Conservation (phyloP, 768 basidiomycete species). For the Clavaria fumosa region DNA sequence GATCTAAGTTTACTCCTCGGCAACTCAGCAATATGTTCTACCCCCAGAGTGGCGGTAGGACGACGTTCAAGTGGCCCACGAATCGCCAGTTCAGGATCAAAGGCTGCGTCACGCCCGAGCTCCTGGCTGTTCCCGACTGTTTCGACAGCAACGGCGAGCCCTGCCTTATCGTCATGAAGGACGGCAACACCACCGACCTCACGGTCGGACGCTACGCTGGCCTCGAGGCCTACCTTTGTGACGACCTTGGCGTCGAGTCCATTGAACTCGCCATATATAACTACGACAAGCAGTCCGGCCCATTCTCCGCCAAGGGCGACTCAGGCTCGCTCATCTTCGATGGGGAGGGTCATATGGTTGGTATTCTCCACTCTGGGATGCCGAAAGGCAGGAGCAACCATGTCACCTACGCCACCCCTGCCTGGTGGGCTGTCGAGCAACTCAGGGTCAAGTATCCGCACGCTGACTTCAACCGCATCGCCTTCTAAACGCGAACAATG, state of each 20-base stretch:
- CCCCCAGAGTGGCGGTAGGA: slow-evolving; percentile 9
- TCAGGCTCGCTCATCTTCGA: slow-evolving; percentile 25
- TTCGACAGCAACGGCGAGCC: slow-evolving; percentile 17
- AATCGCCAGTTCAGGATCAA: slow-evolving; percentile 19
- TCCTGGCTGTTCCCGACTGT: slow-evolving; percentile 16
- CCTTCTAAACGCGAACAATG: slow-evolving; percentile 25
- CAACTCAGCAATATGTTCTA: slow-evolving; percentile 14
- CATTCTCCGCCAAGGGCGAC: slow-evolving; percentile 24
- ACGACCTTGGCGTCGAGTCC: slow-evolving; percentile 14
- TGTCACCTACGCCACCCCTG: slow-evolving; percentile 32
- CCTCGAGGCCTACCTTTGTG: slow-evolving; percentile 18
- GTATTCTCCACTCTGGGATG: slow-evolving; percentile 29
- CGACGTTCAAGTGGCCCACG: slow-evolving; percentile 16
- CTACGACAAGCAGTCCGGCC: slow-evolving; percentile 16
- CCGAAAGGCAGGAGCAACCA: slow-evolving; percentile 22
- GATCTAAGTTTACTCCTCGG: slow-evolving; percentile 12
- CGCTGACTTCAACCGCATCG: slow-evolving; percentile 32
- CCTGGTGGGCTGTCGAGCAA: slow-evolving; percentile 26
- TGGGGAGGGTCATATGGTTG: slow-evolving; percentile 16
- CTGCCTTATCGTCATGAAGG: slow-evolving; percentile 20
- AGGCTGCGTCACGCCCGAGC: slow-evolving; percentile 12
- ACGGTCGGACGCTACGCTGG: slow-evolving; percentile 24
- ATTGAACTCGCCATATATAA: slow-evolving; percentile 22
- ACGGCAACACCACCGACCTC: slow-evolving; percentile 21
- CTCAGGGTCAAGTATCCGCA: slow-evolving; percentile 34